Base-by-base conservation (phyloP, 495 filamentous ascomycete genomes). In the Sordaria brevicollis region DNA sequence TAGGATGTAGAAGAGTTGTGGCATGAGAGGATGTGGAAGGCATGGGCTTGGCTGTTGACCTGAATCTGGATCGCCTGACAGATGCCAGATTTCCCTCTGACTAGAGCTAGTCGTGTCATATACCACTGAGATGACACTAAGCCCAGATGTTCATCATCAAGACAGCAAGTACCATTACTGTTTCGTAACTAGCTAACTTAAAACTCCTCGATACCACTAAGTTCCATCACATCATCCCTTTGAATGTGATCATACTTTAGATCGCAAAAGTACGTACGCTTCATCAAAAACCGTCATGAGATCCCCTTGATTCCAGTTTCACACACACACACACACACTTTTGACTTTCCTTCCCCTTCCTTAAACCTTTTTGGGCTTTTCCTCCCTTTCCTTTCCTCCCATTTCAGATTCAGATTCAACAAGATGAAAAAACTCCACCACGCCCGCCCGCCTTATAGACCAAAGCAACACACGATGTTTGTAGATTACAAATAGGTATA, bases 391-490 rank as follows among this genome's bases (percentile, higher is more conserved):
- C 66, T 7, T 71, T 68, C 34, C 54, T 57, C 19, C 36, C 68
- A 37, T 36, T 19, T 31, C 71, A 71, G 21, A 69, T 69, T 70
- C 74, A 68, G 54, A 69, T 41, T 67, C 67, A 69, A 41, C 67
- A 38, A 43, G 29, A 71, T n/a, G n/a, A 70, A 66, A 66, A 68
- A 69, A 74, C 49, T 31, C 49, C 43, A 54, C 43, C 49, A 62
- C 49, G 49, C 49, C 49, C 49, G 25, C 49, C 49, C n/a, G n/a
- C n/a, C n/a, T n/a, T 68, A 75, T 72, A 68, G 75, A 76, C 75
- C 74, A 71, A 49, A 74, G 75, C 75, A 76, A 67, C 57, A 68
- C 29, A 62, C n/a, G 21, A 65, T 65, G n/a, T n/a, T n/a, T n/a
- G 67, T 35, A 36, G 25, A 68, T 35, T 33, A 70, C 65, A 65